Percentiles rank a stretch among this genome's conserved stretches.
Conservation (phyloP, 2,329 filamentous ascomycete genomes). For the Fusarium begoniae region DNA sequence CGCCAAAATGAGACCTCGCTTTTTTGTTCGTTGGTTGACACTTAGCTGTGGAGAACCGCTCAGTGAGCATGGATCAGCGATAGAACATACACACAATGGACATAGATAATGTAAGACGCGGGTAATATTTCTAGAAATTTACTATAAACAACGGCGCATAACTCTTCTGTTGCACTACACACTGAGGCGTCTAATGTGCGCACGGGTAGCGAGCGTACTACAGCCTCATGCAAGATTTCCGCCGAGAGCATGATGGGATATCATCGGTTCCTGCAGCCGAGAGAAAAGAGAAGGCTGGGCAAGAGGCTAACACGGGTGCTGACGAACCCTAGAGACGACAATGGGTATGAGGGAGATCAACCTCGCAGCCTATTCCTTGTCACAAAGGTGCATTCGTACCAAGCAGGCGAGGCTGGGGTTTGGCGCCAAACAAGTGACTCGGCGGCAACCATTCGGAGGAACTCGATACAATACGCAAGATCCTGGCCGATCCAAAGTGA, state of each 20-base stretch:
- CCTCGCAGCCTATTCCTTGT: conserved; percentile 21
- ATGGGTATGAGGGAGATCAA: conserved; percentile 14
- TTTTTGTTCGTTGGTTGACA: background rate
- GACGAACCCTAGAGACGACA: background rate
- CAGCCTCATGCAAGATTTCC: conserved; percentile 46
- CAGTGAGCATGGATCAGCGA: conserved; percentile 4
- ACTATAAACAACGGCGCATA: conserved; percentile 18
- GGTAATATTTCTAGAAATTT: conserved; percentile 30
- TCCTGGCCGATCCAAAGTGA: background rate
- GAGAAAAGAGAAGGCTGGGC: conserved; percentile 21
- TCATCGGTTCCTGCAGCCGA: conserved; percentile 27
- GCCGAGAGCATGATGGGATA: conserved; percentile 35
- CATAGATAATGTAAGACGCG: conserved; percentile 4
- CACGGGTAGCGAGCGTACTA: conserved; percentile 23
- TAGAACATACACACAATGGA: conserved; percentile 7
- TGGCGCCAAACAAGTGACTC: background rate
- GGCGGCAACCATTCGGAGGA: conserved; percentile 1
- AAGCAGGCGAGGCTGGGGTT: conserved; percentile 22
- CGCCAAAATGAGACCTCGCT: background rate
- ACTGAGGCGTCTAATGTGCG: conserved; percentile 24
- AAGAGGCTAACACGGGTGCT: background rate
- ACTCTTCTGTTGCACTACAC: conserved; percentile 27
- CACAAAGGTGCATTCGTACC: background rate
- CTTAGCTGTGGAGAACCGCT: background rate
- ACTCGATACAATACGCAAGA: background rate